Base-by-base conservation (phyloP, 208 protist species). In the Phytomonas sp. region DNA sequence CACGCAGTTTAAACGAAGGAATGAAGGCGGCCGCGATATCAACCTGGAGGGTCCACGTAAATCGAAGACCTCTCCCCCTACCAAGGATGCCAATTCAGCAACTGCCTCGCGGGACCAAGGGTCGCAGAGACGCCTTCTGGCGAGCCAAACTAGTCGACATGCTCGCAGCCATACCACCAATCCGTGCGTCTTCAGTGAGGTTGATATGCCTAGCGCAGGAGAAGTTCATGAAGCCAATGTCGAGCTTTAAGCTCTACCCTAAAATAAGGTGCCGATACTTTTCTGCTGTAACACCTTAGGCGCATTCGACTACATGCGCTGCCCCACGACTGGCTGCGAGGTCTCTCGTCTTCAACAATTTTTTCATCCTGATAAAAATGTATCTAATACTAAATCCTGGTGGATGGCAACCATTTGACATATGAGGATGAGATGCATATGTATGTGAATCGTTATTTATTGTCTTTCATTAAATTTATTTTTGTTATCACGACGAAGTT, bases 381-480 rank as follows among this genome's bases (percentile, higher is more conserved):
- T 51, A 51, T 23, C 2, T 51, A 20, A 51, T 51, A n/a, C 33
- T 4, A 51, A 17, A 17, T 17, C 20, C 40, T 23, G 2, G 2
- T 4, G 3, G 40, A 15, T 23, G 20, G 20, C 9, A 15, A 51
- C 20, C 40, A 30, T 63, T 1, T 63, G 20, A 6, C 30, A 63
- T 20, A 34, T 31, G 29, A 63, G 15, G 32, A 34, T 63, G 32
- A 63, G 32, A 17, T 63, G 17, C 3, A 23, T 6, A 4, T 63
- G 60, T 63, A 36, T 63, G 32, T 63, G 20, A 36, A 63, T 63
- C 30, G 1, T 3, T n/a, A 62, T 53, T 64, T 62, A 3, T 70
- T 70, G 20, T 34, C 13, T 29, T 70, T 29, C 64, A 29, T 70
- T 70, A 33, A 30, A 13, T 34, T 56, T 70, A 56, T 17, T 70